phyloP scores from a whole-genome alignment of 2,329 filamentous ascomycete species.

The Xylariaceae sp. region DNA sequence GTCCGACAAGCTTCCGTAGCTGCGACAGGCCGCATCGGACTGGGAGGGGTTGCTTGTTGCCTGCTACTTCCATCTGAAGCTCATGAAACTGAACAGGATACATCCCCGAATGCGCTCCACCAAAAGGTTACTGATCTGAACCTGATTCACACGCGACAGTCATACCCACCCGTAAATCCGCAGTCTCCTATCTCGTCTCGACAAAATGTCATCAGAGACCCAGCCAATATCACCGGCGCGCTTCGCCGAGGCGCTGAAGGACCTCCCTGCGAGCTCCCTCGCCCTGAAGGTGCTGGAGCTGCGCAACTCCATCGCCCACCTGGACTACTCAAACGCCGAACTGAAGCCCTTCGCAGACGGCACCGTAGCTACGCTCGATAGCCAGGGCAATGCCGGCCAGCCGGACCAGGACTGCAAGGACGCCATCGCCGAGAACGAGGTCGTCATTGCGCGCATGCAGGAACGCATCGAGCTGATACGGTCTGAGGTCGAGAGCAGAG shows the following conservation, averaged over 20 bases:
- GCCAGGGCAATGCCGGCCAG: slow-evolving; percentile 26
- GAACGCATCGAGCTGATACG: slow-evolving; percentile 60
- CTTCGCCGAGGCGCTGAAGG: slow-evolving; percentile 62
- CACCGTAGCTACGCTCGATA: slow-evolving; percentile 31
- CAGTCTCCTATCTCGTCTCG: not conserved
- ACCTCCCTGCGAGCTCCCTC: slow-evolving; percentile 61
- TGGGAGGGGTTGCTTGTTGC: not conserved
- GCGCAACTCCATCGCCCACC: slow-evolving; percentile 67
- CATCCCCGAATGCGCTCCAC: not conserved
- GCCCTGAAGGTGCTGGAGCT: slow-evolving; percentile 72
- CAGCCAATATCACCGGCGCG: slow-evolving; percentile 55
- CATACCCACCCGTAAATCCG: not conserved
- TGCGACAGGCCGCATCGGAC: not conserved
- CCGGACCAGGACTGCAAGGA: slow-evolving; percentile 68
- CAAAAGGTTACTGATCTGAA: not conserved
- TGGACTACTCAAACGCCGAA: slow-evolving; percentile 68
- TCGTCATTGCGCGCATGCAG: slow-evolving; percentile 62
- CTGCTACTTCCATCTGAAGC: not conserved
- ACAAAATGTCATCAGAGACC: slow-evolving; percentile 56
- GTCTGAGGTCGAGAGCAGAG: slow-evolving; percentile 57
- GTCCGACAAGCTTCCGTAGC: not conserved
- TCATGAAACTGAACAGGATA: not conserved
- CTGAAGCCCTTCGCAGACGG: slow-evolving; percentile 63
- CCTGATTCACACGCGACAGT: not conserved
- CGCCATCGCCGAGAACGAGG: slow-evolving; percentile 66